Evolutionary conservation across 768 basidiomycete genomes (phyloP).

Genomic region (Megacollybia marginata): DNA sequence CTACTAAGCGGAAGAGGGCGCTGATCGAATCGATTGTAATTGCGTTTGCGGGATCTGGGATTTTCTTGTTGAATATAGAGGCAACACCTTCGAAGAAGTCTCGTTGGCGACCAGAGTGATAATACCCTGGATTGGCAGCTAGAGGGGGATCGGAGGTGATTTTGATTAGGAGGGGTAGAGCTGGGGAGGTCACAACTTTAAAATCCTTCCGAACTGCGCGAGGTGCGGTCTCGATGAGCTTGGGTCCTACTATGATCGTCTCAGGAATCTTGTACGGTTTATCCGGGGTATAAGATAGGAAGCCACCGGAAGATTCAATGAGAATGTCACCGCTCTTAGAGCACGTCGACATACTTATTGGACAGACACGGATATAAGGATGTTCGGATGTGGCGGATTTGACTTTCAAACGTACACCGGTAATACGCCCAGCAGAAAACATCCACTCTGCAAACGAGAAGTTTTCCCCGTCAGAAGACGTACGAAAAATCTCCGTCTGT

Average conservation of each 20-base stretch:
- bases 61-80: conserved; percentile 32
- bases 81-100: conserved; percentile 27
- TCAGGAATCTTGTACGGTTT: conserved; percentile 25
- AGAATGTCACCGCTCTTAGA: conserved; percentile 27
- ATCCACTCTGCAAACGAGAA: conserved; percentile 35
- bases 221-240: conserved; percentile 20
- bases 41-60: conserved; percentile 22
- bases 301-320: conserved; percentile 28
- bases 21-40: conserved; percentile 26
- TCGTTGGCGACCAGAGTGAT: conserved; percentile 1
- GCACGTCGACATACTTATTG: conserved; percentile 27
- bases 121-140: conserved; percentile 23
- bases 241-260: conserved; percentile 23
- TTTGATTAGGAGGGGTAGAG: conserved; percentile 26
- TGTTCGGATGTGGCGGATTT: conserved; percentile 27
- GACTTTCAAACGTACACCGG: conserved; percentile 26
- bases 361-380: conserved; percentile 29
- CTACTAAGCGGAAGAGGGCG: conserved; percentile 28
- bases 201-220: conserved; percentile 29
- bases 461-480: conserved; percentile 22
- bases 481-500: conserved; percentile 28
- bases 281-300: conserved; percentile 26
- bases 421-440: conserved; percentile 24
- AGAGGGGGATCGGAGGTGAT: conserved; percentile 28
- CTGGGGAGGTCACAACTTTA: conserved; percentile 24